Evolutionary conservation across 257 asterid genomes (phyloP), one percentile per base, ranked within the genome.

Genomic region (Primulina eburnea): DNA sequence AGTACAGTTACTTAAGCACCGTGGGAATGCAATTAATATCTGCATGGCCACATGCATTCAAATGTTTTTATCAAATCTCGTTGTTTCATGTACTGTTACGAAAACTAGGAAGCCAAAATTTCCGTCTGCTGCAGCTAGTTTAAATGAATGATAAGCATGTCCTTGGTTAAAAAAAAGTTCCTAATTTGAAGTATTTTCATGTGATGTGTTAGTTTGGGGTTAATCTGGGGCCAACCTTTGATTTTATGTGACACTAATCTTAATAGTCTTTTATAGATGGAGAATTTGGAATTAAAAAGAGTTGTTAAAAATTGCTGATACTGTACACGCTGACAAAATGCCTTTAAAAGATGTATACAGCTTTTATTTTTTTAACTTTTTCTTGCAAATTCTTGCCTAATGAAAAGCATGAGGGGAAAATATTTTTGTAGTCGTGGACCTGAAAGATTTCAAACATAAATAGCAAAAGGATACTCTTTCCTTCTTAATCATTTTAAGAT

Each of bases 1-100:
- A 67, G 61, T 37, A 60, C 55, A 70, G 34, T 37, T 7, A 63
- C 21, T 2, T 71, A 58, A 57, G 61, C 68, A 50, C 57, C 5
- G 3, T 1, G 57, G 57, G 21, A 50, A 50, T 50, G 57, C 20
- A 50, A 50, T 38, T 38, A 38, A 38, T 38, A 38, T 38, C 47
- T 38, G 47, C 47, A 38, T 9, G 47, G 9, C 47, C 47, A 8
- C 47, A 9, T 14, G 4, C 21, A 50, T 50, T 14, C 57, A 5
- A 14, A 50, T 16, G 20, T 1, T 16, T 16, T 17, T 17, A 50
- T 17, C 20, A 5, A 50, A 18, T 50, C 57, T 50, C 14, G 8
- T 2, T 16, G 57, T 50, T 50, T 17, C 57, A 4, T 43, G 53
- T 43, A 18, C 53, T 11, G n/a, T 43, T 43, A 4, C 8, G 17